Conservation (phyloP, 2,329 filamentous ascomycete species). For the Cytospora piceicola region DNA sequence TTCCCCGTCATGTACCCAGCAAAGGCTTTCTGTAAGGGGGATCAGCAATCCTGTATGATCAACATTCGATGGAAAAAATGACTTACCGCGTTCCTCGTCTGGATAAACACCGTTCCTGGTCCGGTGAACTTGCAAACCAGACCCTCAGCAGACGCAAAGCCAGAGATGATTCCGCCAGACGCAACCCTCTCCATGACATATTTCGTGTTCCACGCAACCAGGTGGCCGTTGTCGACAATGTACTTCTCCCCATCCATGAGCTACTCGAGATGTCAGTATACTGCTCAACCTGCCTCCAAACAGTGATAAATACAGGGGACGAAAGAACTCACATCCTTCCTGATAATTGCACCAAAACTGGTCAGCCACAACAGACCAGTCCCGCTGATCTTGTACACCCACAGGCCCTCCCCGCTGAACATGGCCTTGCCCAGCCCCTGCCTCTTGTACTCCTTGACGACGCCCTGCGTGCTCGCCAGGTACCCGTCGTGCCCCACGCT, state of each 20-base stretch:
- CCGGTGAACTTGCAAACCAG: slow-evolving; percentile 93
- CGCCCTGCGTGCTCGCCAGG: slow-evolving; percentile 82
- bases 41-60: background rate
- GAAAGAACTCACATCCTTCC: slow-evolving; percentile 75
- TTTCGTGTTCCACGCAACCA: slow-evolving; percentile 96
- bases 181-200: slow-evolving; percentile 89
- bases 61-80: background rate
- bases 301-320: background rate
- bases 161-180: slow-evolving; percentile 91
- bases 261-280: slow-evolving; percentile 36
- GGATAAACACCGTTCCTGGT: slow-evolving; percentile 88
- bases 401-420: slow-evolving; percentile 91
- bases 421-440: slow-evolving; percentile 88
- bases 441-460: slow-evolving; percentile 83
- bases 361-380: slow-evolving; percentile 85
- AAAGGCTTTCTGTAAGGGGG: slow-evolving; percentile 27
- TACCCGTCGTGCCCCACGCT: slow-evolving; percentile 85
- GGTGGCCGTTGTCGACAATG: slow-evolving; percentile 88
- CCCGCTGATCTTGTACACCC: slow-evolving; percentile 84
- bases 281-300: slow-evolving; percentile 27
- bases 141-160: slow-evolving; percentile 79
- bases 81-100: slow-evolving; percentile 82
- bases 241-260: slow-evolving; percentile 77
- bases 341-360: slow-evolving; percentile 92
- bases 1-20: slow-evolving; percentile 30